A percentile compares a stretch with the other conserved stretches of the same genome.
phyloP scores from a whole-genome alignment of 1,284 basidiomycete genomes.

The Pisolithus thermaeus region DNA sequence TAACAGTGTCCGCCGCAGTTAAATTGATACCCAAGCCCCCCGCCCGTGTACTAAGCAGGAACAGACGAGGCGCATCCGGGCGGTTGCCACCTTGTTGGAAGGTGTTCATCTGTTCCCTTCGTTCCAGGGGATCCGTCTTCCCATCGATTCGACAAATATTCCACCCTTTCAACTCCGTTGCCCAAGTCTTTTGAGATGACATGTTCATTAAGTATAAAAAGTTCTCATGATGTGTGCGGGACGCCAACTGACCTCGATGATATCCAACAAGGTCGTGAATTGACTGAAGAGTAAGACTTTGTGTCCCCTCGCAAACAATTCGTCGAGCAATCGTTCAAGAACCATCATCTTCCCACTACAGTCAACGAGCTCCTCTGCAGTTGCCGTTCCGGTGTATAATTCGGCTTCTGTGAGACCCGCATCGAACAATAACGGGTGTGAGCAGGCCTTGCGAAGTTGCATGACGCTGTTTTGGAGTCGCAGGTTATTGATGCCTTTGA shows the following conservation, averaged over 20 bases:
- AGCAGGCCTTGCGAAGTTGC: slow-evolving; percentile 93
- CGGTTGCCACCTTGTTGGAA: slow-evolving; percentile 77
- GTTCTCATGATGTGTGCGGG: slow-evolving; percentile 2
- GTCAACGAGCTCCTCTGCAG: slow-evolving; percentile 66
- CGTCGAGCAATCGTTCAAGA: slow-evolving; percentile 81
- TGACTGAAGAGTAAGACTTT: slow-evolving; percentile 94
- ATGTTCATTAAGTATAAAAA: background rate
- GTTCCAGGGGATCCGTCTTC: slow-evolving; percentile 66
- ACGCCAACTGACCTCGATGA: slow-evolving; percentile 65
- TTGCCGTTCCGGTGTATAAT: slow-evolving; percentile 45
- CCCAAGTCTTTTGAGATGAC: no score
- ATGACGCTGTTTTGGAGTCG: slow-evolving; percentile 90
- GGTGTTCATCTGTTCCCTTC: slow-evolving; percentile 77
- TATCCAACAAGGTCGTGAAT: slow-evolving; percentile 94
- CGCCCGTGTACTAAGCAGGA: slow-evolving; percentile 88
- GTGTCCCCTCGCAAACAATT: slow-evolving; percentile 78
- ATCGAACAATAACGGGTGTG: slow-evolving; percentile 90
- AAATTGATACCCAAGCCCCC: slow-evolving; percentile 93
- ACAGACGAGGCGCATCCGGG: slow-evolving; percentile 69
- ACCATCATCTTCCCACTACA: slow-evolving; percentile 97
- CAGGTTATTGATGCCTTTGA: slow-evolving; percentile 85
- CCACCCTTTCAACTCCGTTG: slow-evolving; percentile 75
- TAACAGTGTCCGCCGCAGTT: slow-evolving; percentile 89
- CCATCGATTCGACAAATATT: slow-evolving; percentile 90
- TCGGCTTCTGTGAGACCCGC: slow-evolving; percentile 73